phyloP scores from a whole-genome alignment of 1,284 basidiomycete genomes.

The Flammula alnicola region DNA sequence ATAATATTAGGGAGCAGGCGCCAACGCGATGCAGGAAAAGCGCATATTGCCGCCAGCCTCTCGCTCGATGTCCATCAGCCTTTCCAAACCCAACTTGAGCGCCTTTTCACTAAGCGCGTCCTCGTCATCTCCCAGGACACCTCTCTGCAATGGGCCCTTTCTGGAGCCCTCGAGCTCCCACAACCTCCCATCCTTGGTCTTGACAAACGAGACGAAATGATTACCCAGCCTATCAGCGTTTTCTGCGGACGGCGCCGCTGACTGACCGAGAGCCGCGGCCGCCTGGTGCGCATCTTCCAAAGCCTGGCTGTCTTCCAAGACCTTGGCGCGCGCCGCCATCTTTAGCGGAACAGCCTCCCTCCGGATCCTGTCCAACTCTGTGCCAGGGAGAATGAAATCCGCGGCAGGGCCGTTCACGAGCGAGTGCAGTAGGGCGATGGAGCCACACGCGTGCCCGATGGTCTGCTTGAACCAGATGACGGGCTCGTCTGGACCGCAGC shows the following conservation, averaged over 20 bases:
- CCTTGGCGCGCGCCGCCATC: conserved; percentile 11
- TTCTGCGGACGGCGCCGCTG: neutral
- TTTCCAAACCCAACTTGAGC: conserved; percentile 11
- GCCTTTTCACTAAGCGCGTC: conserved; percentile 15
- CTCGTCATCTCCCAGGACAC: conserved; percentile 11
- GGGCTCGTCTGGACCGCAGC: conserved; percentile 8
- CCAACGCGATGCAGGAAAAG: conserved; percentile 16
- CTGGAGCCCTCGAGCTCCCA: conserved; percentile 18
- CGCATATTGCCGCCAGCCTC: conserved; percentile 13
- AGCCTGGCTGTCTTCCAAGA: conserved; percentile 12
- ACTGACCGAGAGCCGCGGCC: conserved; percentile 12
- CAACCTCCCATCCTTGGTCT: conserved; percentile 13
- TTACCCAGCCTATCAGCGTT: neutral
- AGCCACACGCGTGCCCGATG: conserved; percentile 17
- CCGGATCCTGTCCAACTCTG: conserved; percentile 9
- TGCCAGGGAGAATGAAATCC: conserved; percentile 8
- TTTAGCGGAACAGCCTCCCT: conserved; percentile 5
- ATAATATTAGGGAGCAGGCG: conserved; percentile 1
- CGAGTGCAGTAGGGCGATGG: conserved; percentile 14
- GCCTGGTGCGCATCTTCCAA: conserved; percentile 13
- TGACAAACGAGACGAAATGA: conserved; percentile 19
- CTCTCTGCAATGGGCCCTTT: conserved; percentile 15
- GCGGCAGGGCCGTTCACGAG: conserved; percentile 6
- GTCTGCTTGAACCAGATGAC: conserved; percentile 21
- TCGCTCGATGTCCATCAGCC: conserved; percentile 12